Evolutionary conservation across 768 basidiomycete genomes (phyloP), one percentile per base, ranked within the genome.

Genomic region (Strobilomyces echinocephalus): DNA sequence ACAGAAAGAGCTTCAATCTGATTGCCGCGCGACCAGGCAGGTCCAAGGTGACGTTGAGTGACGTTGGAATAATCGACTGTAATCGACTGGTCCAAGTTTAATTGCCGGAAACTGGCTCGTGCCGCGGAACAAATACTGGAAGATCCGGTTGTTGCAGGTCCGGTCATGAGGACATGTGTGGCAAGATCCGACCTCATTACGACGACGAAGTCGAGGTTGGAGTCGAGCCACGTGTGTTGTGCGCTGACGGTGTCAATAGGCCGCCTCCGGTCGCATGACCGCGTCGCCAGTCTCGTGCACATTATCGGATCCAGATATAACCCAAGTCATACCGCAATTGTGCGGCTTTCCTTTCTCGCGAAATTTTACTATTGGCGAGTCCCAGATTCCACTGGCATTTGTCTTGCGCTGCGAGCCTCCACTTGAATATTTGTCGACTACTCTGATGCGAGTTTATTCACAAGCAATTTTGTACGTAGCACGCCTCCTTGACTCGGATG

Each of bases 91-190:
- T 18, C 12, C 21, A 41, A 41, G 21, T 43, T 46, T 58, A 35
- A 54, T 61, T 26, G 41, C 55, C 60, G 60, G n/a, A n/a, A n/a
- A n/a, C n/a, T 24, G 57, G 30, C 21, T n/a, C n/a, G 8, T 53
- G 41, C 18, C 56, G 60, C 57, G 60, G 60, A 53, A 18, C 43
- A 44, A 49, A 26, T n/a, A 26, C 21, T 30, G 49, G 43, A 60
- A 56, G 61, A 51, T 63, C 61, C 61, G 58, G 42, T 5, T 10
- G 26, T 18, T 30, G 24, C 20, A 15, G 12, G 49, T 28, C 18
- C 30, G 18, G 45, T 7, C 31, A 15, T 11, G n/a, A 9, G 9
- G 44, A 42, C 46, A 41, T 36, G 11, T 45, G 60, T 53, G 52
- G 46, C 50, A 56, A 63, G 58, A 59, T 56, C 61, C 54, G 61